These are phyloP conservation scores for Pythium utonaiense DNA, from an alignment of 352 stramenopile genomes.

Conservation along the genomic window DNA sequence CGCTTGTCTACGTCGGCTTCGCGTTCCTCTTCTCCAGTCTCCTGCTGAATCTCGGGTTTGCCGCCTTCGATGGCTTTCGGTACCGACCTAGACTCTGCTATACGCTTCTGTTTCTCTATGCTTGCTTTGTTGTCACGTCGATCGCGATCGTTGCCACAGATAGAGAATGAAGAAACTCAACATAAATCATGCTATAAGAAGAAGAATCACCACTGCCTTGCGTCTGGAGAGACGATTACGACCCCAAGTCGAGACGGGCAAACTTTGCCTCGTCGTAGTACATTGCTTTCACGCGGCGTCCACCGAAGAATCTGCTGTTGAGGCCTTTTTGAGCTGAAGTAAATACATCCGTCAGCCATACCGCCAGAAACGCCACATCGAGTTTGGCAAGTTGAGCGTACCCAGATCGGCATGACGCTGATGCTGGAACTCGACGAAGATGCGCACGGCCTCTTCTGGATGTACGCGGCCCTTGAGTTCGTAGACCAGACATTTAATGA, in stretches of 20 bases:
- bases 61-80: constrained; percentile 51
- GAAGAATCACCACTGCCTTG: background rate
- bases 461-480: constrained; percentile 46
- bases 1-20: constrained; percentile 67
- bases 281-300: constrained; percentile 73
- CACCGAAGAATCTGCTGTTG: constrained; percentile 88
- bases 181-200: background rate
- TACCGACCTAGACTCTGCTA: constrained; percentile 65
- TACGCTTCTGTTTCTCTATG: constrained; percentile 50
- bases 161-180: constrained; percentile 12
- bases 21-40: constrained; percentile 63
- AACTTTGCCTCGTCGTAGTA: constrained; percentile 86
- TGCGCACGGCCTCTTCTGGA: constrained; percentile 79
- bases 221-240: constrained; percentile 10
- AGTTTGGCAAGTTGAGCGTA: constrained; percentile 21
- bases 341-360: background rate
- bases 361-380: too few relatives aligned
- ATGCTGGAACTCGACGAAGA: constrained; percentile 86
- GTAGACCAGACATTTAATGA: constrained; percentile 73
- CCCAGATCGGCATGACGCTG: constrained; percentile 72
- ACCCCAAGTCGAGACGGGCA: constrained; percentile 49
- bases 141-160: constrained; percentile 36
- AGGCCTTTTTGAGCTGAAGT: constrained; percentile 67
- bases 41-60: constrained; percentile 56
- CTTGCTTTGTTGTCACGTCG: constrained; percentile 61